Base-by-base conservation (phyloP, 1,139 yeast genomes). In the Pneumocystis carinii region DNA sequence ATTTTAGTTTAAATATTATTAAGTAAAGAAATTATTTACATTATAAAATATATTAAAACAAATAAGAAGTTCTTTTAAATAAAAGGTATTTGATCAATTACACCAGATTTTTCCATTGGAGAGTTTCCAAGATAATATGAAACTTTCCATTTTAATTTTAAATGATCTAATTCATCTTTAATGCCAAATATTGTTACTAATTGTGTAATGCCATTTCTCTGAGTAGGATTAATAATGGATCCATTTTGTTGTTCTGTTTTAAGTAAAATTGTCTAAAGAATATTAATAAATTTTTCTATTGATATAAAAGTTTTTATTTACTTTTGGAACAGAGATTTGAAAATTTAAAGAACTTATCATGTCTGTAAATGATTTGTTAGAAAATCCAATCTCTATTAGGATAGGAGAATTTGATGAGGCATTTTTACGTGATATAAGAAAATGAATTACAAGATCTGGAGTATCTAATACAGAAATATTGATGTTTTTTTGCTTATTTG, bases 101-200 rank as follows among this genome's bases (percentile, higher is more conserved):
- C 24, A 24, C 55, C 55, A 2, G 32, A 48, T 48, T 29, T 48
- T 48, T 48, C 55, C 32, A 48, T 48, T 24, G 32, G 55, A 48
- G 2, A 24, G 24, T 48, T 24, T 17, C 55, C 55, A 24, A 48
- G 55, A 48, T 48, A 24, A 57, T 57, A 57, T 37, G n/a, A 37
- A 39, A 29, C 42, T 57, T 57, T 57, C 59, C 59, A 57, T 39
- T 39, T 37, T 29, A 57, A 57, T 57, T 57, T 57, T 19, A 57
- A 39, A 37, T 57, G n/a, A 37, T 39, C 27, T 3, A 27, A 19
- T 3, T 10, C 29, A 39, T 24, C 29, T 29, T 57, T 37, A 19
- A 29, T 27, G 29, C 59, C 59, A 39, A 37, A 37, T 37, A 57
- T 15, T 37, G 29, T 37, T 57, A 8, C 29, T 8, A 19, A 24